phyloP scores from a whole-genome alignment of 371 early-diverging fungal species.

The Fennellomyces sp. region DNA sequence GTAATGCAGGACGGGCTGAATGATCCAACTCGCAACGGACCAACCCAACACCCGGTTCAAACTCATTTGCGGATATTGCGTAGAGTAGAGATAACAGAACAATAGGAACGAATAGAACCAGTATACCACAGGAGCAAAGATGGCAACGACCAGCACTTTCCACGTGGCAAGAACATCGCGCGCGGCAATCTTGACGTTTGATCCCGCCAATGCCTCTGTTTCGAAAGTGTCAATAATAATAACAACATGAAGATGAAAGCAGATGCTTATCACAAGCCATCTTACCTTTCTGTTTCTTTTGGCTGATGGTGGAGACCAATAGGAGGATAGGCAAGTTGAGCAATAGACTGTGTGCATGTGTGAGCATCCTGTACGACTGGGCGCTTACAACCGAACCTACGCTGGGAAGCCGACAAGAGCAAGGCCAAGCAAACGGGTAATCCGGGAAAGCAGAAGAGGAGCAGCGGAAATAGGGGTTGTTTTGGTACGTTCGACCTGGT shows the following conservation, averaged over 20 bases:
- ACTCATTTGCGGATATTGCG: constrained; percentile 10
- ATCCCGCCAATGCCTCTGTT: constrained; percentile 75
- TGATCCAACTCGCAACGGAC: constrained; percentile 28
- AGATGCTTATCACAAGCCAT: not conserved
- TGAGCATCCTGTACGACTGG: not conserved
- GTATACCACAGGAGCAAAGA: constrained; percentile 65
- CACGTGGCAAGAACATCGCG: constrained; percentile 89
- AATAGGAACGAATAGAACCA: constrained; percentile 53
- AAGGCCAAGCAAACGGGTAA: constrained; percentile 58
- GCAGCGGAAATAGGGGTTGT: constrained; percentile 58
- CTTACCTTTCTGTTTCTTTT: constrained; percentile 61
- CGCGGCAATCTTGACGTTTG: constrained; percentile 83
- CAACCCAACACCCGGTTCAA: not conserved
- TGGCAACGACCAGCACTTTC: constrained; percentile 76
- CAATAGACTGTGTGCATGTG: constrained; percentile 36
- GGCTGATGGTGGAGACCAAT: constrained; percentile 54
- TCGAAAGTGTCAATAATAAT: too few species aligned
- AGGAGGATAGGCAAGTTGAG: constrained; percentile 70
- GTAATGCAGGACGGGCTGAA: constrained; percentile 58
- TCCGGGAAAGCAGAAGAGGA: constrained; percentile 55
- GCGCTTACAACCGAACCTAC: too few species aligned
- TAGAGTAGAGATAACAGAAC: constrained; percentile 19
- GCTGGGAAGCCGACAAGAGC: constrained; percentile 72
- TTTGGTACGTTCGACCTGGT: constrained; percentile 78
- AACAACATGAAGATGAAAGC: not conserved